These are phyloP conservation scores for Papilionanthe hybrid DNA, from an alignment of 116 monocot species.

Conservation along the genomic window DNA sequence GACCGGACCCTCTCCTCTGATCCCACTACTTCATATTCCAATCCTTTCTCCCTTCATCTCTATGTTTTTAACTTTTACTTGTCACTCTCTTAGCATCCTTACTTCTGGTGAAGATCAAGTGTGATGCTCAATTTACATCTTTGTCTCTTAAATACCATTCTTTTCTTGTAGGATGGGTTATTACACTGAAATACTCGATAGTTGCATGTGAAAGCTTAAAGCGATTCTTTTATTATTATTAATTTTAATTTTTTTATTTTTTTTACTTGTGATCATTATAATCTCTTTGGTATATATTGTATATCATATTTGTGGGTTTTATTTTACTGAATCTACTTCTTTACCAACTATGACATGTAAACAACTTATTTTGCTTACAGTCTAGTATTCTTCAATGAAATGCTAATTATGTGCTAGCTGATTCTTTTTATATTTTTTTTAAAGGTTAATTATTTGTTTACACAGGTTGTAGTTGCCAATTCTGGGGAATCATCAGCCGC, in stretches of 20 bases:
- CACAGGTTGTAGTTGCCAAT: slow-evolving; percentile 5
- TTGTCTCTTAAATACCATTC: not conserved
- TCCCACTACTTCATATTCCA: not conserved
- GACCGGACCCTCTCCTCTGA: no score
- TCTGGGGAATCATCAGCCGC: slow-evolving; percentile 5
- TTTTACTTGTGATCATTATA: not conserved
- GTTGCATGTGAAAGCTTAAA: not conserved
- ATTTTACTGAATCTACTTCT: not conserved
- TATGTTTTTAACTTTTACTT: not conserved
- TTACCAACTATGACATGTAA: not conserved
- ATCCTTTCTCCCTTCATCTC: not conserved
- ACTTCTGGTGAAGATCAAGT: not conserved
- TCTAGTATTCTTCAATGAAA: not conserved
- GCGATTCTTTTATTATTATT: not conserved
- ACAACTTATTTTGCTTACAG: not conserved
- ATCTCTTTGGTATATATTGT: not conserved
- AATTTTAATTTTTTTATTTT: not conserved
- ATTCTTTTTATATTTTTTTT: not conserved
- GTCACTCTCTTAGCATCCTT: not conserved
- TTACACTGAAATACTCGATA: not conserved
- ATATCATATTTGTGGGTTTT: not conserved
- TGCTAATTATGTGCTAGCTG: not conserved
- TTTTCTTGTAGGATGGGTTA: not conserved
- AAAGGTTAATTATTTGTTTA: not conserved
- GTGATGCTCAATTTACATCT: not conserved